phyloP scores from a whole-genome alignment of 225 moss, liverwort and hornwort species.

The Straminergon stramineum region DNA sequence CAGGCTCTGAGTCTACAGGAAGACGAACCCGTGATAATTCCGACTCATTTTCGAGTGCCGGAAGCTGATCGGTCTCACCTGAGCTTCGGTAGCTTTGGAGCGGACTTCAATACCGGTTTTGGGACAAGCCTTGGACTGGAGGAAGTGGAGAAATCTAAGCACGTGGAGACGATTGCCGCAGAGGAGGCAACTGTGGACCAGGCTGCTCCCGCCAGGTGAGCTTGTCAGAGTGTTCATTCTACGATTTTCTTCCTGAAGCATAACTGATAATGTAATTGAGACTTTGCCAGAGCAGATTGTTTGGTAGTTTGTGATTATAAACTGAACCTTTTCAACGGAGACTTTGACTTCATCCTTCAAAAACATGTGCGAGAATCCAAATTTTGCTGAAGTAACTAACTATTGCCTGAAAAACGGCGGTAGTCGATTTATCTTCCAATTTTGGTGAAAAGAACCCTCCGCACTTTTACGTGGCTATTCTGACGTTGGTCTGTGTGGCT shows the following conservation, averaged over 20 bases:
- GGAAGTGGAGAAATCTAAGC: slow-evolving; percentile 45
- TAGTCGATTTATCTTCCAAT: neutral
- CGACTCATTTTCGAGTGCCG: slow-evolving; percentile 79
- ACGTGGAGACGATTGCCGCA: slow-evolving; percentile 3
- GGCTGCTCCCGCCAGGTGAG: slow-evolving; percentile 17
- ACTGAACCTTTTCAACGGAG: no score
- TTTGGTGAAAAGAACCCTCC: no score
- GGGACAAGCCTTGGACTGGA: slow-evolving; percentile 51
- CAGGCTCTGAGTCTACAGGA: slow-evolving; percentile 61
- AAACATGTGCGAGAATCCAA: neutral
- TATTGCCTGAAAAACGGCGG: no score
- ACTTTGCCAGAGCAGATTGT: neutral
- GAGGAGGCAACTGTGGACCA: slow-evolving; percentile 16
- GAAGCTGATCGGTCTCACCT: slow-evolving; percentile 81
- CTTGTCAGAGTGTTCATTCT: neutral
- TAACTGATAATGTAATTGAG: neutral
- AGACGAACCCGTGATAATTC: slow-evolving; percentile 85
- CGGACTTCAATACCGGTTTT: slow-evolving; percentile 68
- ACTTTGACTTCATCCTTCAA: no score
- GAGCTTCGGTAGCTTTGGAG: slow-evolving; percentile 90
- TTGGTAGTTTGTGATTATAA: neutral
- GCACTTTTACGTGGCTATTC: neutral
- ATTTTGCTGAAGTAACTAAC: no score
- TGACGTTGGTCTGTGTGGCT: neutral
- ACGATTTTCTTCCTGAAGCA: neutral